Evolutionary conservation across 148 eudicot genomes (phyloP), one percentile per base, ranked within the genome.

Genomic region (Camellia lanceoleosa): DNA sequence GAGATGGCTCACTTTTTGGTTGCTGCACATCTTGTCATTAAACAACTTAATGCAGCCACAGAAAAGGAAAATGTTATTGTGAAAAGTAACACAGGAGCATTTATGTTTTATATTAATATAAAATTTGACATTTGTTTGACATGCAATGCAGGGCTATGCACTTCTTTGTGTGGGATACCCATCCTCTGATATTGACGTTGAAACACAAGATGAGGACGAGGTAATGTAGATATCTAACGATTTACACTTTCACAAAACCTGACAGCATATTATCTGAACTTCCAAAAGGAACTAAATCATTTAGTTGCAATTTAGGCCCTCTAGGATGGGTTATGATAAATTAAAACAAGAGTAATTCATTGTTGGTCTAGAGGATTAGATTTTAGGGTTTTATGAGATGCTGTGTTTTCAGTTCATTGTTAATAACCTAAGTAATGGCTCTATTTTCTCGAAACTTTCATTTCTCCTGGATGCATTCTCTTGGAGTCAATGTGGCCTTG

Each of bases 161-260:
- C 92, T 96, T 81, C 97, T 96, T 46, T 96, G 99, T 85, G 99
- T 93, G 77, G 98, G 98, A 78, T 96, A 83, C 80, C 98, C 99
- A 12, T 85, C 94, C 41, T 84, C 95, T 15, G 99, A 96, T 87
- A 82, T 96, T 81, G 99, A 92, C 87, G 98, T 96, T 79, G 99
- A 96, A 91, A 95, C 97, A 71, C 99, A 93, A 84, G 99, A 96
- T 78, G 97, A 96, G 82, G 99, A 96, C 86, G 97, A 96, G 98
- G 99, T 92, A 89, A 80, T 77, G 14, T 59, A 41, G n/a, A 44
- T 19, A 58, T 46, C 52, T 60, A 49, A 23, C 58, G 49, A 52
- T 16, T 11, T 41, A 11, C 56, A 19, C 64, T 68, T 23, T 46
- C 65, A 10, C 38, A 66, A 7, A 67, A 66, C 30, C 80, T 52